phyloP scores from a whole-genome alignment of 1,284 basidiomycete species.

The Melanopsichium pennsylvanicum region DNA sequence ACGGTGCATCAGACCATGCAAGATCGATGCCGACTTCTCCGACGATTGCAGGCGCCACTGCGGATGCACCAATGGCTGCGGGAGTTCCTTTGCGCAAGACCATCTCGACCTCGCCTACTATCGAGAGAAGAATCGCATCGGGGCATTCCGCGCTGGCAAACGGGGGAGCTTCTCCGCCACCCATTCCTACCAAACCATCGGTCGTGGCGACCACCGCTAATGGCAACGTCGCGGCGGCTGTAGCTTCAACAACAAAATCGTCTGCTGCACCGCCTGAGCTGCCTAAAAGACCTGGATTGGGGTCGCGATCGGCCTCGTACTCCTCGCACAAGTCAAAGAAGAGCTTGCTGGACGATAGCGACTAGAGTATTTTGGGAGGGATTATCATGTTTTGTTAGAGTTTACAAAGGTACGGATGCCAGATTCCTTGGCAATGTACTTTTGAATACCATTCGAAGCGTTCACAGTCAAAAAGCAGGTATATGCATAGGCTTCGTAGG shows the following conservation, averaged over 20 bases:
- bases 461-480: background rate
- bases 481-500: no score
- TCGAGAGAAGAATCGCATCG: constrained; percentile 24
- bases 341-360: constrained; percentile 44
- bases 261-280: constrained; percentile 25
- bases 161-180: constrained; percentile 22
- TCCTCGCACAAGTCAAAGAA: constrained; percentile 38
- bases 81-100: constrained; percentile 21
- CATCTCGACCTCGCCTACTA: constrained; percentile 19
- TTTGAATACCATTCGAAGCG: background rate
- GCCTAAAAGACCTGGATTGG: constrained; percentile 33
- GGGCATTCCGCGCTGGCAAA: constrained; percentile 16
- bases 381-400: no score
- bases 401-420: no score
- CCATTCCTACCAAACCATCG: constrained; percentile 35
- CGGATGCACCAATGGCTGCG: background rate
- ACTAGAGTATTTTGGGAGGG: no score
- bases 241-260: background rate
- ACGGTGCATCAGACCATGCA: background rate
- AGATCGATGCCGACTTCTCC: constrained; percentile 20
- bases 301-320: constrained; percentile 34
- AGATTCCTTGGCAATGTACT: background rate
- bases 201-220: background rate
- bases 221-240: background rate
- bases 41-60: background rate